Evolutionary conservation across 2,329 filamentous ascomycete genomes (phyloP), one percentile per base, ranked within the genome.

Genomic region (Coniella lustricola): DNA sequence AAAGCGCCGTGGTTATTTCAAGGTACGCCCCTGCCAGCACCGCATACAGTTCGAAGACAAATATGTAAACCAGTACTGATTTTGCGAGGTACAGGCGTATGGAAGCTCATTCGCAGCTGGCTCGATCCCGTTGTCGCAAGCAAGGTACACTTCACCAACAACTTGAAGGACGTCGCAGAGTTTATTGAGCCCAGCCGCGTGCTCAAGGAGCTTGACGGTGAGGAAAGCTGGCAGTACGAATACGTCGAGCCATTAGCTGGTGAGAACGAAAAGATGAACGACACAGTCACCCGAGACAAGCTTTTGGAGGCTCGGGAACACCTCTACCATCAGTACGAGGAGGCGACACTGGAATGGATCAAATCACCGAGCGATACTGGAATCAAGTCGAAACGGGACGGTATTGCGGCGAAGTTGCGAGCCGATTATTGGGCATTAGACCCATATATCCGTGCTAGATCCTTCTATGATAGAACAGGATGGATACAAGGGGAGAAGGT

Each of bases 1-100:
- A 95, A 95, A 66, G 84, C 93, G 0, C 93, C 93, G 3, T 98
- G 93, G 93, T 73, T 98, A 39, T 98, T 98, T 71, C 90, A 95
- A 73, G 85, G 87, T 84, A 67, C 17, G 22, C 8, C 37, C 21
- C 37, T 25, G 36, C 36, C 18, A 18, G 20, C 18, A 18, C 20
- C 7, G 36, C 17, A 20, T 20, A 7, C 3, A 38, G n/a, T n/a
- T n/a, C n/a, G n/a, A n/a, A n/a, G n/a, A n/a, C n/a, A n/a, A n/a
- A n/a, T n/a, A n/a, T n/a, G n/a, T n/a, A n/a, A n/a, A n/a, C n/a
- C 55, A 55, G 0, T 7, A n/a, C 7, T 17, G 16, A 34, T n/a
- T 13, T 10, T 32, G 17, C 1, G 8, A 5, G 25, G 10, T 2
- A 4, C 51, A 87, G 86, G 87, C n/a, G 87, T 97, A 55, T 97